Evolutionary conservation across 345 rosid genomes (phyloP), one percentile per base, ranked within the genome.

Genomic region (Balakata baccata): DNA sequence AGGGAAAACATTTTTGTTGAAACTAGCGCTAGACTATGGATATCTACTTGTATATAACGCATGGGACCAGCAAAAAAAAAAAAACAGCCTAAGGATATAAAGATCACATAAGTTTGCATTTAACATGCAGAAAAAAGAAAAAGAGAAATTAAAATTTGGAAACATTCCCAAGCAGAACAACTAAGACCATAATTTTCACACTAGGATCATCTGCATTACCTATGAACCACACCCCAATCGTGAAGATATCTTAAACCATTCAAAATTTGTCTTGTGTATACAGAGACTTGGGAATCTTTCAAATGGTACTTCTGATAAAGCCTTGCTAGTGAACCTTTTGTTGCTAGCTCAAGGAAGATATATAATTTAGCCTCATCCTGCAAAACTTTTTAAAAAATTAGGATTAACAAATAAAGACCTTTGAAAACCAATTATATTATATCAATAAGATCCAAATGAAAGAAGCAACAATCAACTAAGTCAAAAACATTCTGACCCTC

Each of bases 321-420:
- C 64, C 29, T 70, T 41, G 73, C 49, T 23, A 79, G 75, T 20
- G 78, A 74, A 64, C 81, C 81, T n/a, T 79, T 65, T 37, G 71
- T 79, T n/a, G 64, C 81, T 1, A 74, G 75, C 78, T 79, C 78
- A 64, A 79, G 81, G 50, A 79, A 79, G 71, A 79, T 74, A 59
- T 70, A 79, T 6, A 79, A 59, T 57, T 64, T 69, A n/a, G 53
- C 29, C n/a, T 57, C 72, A 74, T 59, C 82, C 78, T 65, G 70
- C n/a, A 64, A 67, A 67, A 9, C 69, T 23, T 43, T 67, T 43
- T 29, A 67, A 50, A 11, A 67, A 67, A 25, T 67, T 67, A 49
- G 39, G 34, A 53, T 9, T 37, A 7, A 54, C 60, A 51, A 37
- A 23, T 22, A 18, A 8, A 39, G 54, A 34, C 63, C 59, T 7